Evolutionary conservation across 306 rosid species (phyloP).

Genomic region (Castanospermum australe): DNA sequence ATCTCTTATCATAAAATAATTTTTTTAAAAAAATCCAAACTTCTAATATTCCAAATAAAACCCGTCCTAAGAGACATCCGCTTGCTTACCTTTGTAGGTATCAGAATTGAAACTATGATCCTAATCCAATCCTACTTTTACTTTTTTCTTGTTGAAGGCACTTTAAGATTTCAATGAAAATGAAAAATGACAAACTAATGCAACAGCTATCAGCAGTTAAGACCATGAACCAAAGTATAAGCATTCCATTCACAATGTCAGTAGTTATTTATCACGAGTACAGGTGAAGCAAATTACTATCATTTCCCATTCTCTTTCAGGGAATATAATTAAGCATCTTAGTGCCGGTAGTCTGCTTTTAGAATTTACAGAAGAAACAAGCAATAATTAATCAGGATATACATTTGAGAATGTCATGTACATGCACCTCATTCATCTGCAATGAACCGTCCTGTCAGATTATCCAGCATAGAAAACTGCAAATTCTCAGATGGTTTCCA

Average conservation of each 20-base stretch:
- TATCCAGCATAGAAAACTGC: slow-evolving; percentile 77
- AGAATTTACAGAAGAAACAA: slow-evolving; percentile 44
- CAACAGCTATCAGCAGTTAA: not conserved
- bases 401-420: slow-evolving; percentile 34
- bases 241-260: slow-evolving; percentile 31
- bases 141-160: too few relatives aligned
- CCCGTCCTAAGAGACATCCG: too few relatives aligned
- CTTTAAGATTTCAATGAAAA: too few relatives aligned
- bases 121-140: too few relatives aligned
- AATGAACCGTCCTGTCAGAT: slow-evolving; percentile 52
- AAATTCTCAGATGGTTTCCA: slow-evolving; percentile 92
- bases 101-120: too few relatives aligned
- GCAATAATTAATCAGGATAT: slow-evolving; percentile 22
- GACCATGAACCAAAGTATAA: not conserved
- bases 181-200: not conserved
- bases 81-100: too few relatives aligned
- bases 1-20: too few relatives aligned
- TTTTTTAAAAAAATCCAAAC: too few relatives aligned
- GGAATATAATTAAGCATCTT: slow-evolving; percentile 38
- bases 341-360: slow-evolving; percentile 29
- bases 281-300: slow-evolving; percentile 29
- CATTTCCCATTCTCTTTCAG: slow-evolving; percentile 20
- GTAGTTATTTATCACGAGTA: slow-evolving; percentile 37
- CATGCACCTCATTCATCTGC: slow-evolving; percentile 44
- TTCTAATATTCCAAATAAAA: too few relatives aligned